These are phyloP conservation scores for Sporisorium exsertum DNA, from an alignment of 1,284 basidiomycete species.

Conservation along the genomic window DNA sequence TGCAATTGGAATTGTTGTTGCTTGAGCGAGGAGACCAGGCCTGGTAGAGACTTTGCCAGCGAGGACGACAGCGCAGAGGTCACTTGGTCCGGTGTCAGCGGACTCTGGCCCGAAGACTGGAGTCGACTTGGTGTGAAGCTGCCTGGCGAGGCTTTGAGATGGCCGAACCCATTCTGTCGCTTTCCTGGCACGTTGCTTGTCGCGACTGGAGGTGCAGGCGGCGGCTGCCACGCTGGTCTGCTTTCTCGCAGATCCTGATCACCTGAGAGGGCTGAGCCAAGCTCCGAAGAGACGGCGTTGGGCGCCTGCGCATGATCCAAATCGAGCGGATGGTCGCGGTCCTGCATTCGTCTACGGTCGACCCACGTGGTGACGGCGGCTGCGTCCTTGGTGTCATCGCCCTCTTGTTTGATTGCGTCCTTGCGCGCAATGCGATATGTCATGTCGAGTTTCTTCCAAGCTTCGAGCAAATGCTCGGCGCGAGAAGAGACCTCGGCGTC, in stretches of 20 bases:
- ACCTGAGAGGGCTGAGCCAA: conserved; percentile 32
- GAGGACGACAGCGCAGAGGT: conserved; percentile 39
- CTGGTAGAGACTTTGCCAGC: conserved; percentile 38
- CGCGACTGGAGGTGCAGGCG: conserved; percentile 23
- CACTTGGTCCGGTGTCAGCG: conserved; percentile 35
- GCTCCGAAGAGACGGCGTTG: conserved; percentile 52
- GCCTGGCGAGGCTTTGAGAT: conserved; percentile 16
- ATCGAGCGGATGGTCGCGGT: conserved; percentile 46
- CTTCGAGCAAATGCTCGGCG: conserved; percentile 75
- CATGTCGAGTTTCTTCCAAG: conserved; percentile 81
- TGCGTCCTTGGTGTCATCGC: conserved; percentile 36
- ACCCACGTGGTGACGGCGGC: conserved; percentile 25
- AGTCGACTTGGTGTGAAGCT: conserved; percentile 29
- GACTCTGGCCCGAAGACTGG: conserved; percentile 33
- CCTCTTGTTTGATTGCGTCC: conserved; percentile 71
- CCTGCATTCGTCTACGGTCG: conserved; percentile 41
- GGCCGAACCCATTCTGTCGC: conserved; percentile 23
- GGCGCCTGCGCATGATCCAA: conserved; percentile 56
- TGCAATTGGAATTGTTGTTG: conserved; percentile 27
- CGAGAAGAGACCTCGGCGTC: conserved; percentile 37
- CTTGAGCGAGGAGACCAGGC: conserved; percentile 46
- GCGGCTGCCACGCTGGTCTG: conserved; percentile 37
- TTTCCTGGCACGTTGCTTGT: conserved; percentile 6
- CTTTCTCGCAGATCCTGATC: conserved; percentile 37
- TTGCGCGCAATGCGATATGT: conserved; percentile 80